Percentiles rank a stretch among this genome's conserved stretches.
Evolutionary conservation across 495 filamentous ascomycete species (phyloP).

Genomic region (Hypomontagnella monticulosa): DNA sequence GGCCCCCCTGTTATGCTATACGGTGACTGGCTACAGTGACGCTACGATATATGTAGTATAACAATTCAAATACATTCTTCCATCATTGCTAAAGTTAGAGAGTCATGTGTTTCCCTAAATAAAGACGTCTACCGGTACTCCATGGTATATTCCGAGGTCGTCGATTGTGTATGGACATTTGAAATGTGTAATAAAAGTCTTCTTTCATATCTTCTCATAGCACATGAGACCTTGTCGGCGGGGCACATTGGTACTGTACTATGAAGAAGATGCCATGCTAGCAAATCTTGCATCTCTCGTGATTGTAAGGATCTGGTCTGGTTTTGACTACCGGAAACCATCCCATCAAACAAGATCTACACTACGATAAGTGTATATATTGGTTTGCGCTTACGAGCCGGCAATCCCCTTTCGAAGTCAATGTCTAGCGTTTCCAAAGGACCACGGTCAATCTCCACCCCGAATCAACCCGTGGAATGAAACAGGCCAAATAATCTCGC

Average conservation of each 20-base stretch:
- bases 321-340: no score
- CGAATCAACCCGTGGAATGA: conserved; percentile 12
- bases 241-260: not conserved
- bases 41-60: conserved; percentile 1
- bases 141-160: conserved; percentile 5
- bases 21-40: not conserved
- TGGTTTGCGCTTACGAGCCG: no score
- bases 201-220: no score
- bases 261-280: not conserved
- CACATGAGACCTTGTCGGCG: not conserved
- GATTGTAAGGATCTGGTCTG: not conserved
- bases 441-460: conserved; percentile 6
- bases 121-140: not conserved
- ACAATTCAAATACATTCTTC: conserved; percentile 7
- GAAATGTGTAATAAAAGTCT: not conserved
- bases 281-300: conserved; percentile 18
- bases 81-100: not conserved
- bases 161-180: conserved; percentile 6
- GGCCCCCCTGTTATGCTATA: no score
- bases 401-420: not conserved
- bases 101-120: not conserved
- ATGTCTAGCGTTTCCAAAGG: not conserved
- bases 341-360: no score
- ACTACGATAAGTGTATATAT: not conserved
- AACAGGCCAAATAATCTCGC: conserved; percentile 14